Base-by-base conservation (phyloP, 2,329 filamentous ascomycete genomes). In the Fusarium liriodendri region DNA sequence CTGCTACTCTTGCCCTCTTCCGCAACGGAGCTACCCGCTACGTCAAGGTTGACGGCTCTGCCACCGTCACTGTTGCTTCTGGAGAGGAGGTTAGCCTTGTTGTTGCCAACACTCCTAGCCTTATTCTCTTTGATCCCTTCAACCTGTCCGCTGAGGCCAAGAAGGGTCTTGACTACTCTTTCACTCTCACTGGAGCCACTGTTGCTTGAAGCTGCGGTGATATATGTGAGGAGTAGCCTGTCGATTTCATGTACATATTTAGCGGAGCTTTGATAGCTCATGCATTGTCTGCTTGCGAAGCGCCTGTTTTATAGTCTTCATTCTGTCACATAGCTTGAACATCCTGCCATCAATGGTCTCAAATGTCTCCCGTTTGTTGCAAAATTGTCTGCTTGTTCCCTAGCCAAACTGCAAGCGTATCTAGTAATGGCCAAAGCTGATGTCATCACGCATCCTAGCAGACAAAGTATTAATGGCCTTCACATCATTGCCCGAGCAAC, bases 51-150 rank as follows among this genome's bases (percentile, higher is more conserved):
- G 70, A 79, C 54, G 83, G 82, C 13, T 78, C 77, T 6, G 84
- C 79, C 2, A 79, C 79, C n/a, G 79, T 79, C 1, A 74, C 73
- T 1, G 71, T 86, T 8, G 80, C 76, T 6, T 75, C 71, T n/a
- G 82, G 81, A 6, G 84, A 87, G 75, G 82, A 87, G 77, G 82
- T 79, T 9, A 84, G 77, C 54, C 77, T 88, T 47, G 84, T 87
- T 6, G 80, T 88, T 40, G 86, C 81, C 35, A 87, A 88, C 73
- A 87, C 86, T 3, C 86, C 86, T 8, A 77, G 76, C 9, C 79
- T 86, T 29, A 79, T 85, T 55, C 77, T 83, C 55, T 88, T 85
- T 72, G 85, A 87, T 75, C 80, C 83, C 18, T 85, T 85, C 64
- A 70, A 79, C 45, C 78, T 84, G 32, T 80, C 75, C 2, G 78